phyloP scores from a whole-genome alignment of 148 eudicot genomes.

The Chenopodium quinoa region DNA sequence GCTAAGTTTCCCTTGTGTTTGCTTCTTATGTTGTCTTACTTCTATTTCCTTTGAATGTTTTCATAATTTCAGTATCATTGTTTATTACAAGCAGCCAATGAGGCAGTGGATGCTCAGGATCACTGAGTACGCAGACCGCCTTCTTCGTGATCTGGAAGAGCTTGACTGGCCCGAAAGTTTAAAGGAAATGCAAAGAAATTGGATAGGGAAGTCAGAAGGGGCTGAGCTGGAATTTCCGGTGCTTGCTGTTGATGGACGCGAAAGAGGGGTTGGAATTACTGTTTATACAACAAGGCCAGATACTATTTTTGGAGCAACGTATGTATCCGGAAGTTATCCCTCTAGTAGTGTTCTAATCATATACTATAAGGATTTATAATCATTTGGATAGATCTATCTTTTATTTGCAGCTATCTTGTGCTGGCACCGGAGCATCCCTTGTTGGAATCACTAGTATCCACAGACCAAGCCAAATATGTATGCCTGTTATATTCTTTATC shows the following conservation, averaged over 20 bases:
- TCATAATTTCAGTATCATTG: slow-evolving; percentile 82
- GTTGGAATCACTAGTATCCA: slow-evolving; percentile 57
- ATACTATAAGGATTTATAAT: slow-evolving; percentile 17
- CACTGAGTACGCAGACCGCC: slow-evolving; percentile 98
- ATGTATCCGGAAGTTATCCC: slow-evolving; percentile 19
- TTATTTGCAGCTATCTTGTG: slow-evolving; percentile 78
- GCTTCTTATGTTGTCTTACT: slow-evolving; percentile 36
- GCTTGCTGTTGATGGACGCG: slow-evolving; percentile 49
- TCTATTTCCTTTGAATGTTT: slow-evolving; percentile 50
- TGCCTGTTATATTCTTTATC: slow-evolving; percentile 20
- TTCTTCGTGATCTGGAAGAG: slow-evolving; percentile 93
- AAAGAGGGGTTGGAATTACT: slow-evolving; percentile 48
- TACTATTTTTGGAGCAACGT: slow-evolving; percentile 98
- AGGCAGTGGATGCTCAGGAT: slow-evolving; percentile 99
- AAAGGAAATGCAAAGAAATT: slow-evolving; percentile 98
- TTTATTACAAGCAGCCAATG: slow-evolving; percentile 98
- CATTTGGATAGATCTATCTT: slow-evolving; percentile 9
- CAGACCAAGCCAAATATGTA: slow-evolving; percentile 64
- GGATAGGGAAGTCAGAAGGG: slow-evolving; percentile 99
- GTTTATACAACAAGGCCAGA: slow-evolving; percentile 95
- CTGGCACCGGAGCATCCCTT: slow-evolving; percentile 90
- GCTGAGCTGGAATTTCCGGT: slow-evolving; percentile 78
- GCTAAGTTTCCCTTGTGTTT: slow-evolving; percentile 11
- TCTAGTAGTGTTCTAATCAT: slow-evolving; percentile 3
- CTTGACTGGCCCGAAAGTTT: slow-evolving; percentile 99